Evolutionary conservation across 805 yeast genomes (phyloP).

Genomic region (Schwanniomyces vanrijiae): DNA sequence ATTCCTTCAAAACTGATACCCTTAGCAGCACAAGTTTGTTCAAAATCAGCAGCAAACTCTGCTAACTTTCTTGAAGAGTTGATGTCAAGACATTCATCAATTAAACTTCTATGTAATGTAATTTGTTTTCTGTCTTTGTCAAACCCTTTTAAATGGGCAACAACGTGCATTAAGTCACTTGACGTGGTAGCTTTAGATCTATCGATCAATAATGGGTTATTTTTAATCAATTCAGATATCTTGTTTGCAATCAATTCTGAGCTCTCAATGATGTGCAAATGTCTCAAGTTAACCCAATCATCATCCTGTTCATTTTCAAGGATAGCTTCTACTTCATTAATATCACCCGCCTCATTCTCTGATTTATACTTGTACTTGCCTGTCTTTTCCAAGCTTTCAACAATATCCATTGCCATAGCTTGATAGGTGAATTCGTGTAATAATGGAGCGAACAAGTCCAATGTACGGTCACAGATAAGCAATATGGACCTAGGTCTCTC

Average conservation of each 20-base stretch:
- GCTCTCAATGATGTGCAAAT: slow-evolving; percentile 73
- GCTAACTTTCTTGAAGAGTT: slow-evolving; percentile 61
- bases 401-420: slow-evolving; percentile 84
- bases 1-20: slow-evolving; percentile 71
- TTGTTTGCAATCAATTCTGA: slow-evolving; percentile 59
- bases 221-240: slow-evolving; percentile 63
- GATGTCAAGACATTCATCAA: slow-evolving; percentile 62
- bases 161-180: slow-evolving; percentile 71
- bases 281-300: slow-evolving; percentile 71
- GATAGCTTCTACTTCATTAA: slow-evolving; percentile 27
- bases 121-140: slow-evolving; percentile 64
- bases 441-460: slow-evolving; percentile 81
- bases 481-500: slow-evolving; percentile 70
- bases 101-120: slow-evolving; percentile 57
- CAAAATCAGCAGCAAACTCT: slow-evolving; percentile 74
- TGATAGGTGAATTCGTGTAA: slow-evolving; percentile 90
- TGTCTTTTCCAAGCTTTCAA: slow-evolving; percentile 41
- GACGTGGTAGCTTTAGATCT: slow-evolving; percentile 63
- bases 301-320: slow-evolving; percentile 65
- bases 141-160: slow-evolving; percentile 66
- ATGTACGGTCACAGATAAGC: slow-evolving; percentile 76
- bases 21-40: slow-evolving; percentile 75
- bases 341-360: slow-evolving; percentile 51
- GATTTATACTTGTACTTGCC: slow-evolving; percentile 51
- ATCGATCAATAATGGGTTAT: slow-evolving; percentile 76